Conservation (phyloP, 257 asterid species). For the Linderniella brevidens region DNA sequence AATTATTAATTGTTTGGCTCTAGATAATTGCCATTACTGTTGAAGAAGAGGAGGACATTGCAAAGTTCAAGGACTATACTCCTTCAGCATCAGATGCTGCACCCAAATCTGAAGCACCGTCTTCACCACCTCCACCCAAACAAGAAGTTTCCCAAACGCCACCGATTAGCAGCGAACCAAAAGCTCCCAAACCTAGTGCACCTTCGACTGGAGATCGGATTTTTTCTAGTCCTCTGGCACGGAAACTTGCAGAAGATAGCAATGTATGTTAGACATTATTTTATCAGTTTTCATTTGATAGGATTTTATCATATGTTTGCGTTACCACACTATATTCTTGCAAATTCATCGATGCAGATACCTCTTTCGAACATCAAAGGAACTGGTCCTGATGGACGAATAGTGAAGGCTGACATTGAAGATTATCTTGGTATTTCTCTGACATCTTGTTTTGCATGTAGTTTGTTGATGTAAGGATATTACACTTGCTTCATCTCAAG, state of each 20-base stretch:
- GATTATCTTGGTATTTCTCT: constrained; percentile 63
- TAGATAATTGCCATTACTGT: constrained; percentile 79
- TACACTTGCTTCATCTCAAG: no score
- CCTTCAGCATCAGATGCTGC: constrained; percentile 48
- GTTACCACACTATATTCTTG: no score
- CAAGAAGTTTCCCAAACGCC: constrained; percentile 38
- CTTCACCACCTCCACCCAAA: constrained; percentile 58
- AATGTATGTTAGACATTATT: constrained; percentile 23
- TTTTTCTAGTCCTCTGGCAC: constrained; percentile 90
- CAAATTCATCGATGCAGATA: constrained; percentile 31
- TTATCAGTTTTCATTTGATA: background rate
- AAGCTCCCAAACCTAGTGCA: constrained; percentile 39
- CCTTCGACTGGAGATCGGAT: constrained; percentile 52
- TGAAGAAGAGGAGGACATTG: constrained; percentile 73
- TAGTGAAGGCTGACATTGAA: constrained; percentile 92
- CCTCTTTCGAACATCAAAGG: constrained; percentile 69
- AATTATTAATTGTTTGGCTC: constrained; percentile 8
- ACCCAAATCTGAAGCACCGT: constrained; percentile 32
- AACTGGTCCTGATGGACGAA: constrained; percentile 91
- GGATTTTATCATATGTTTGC: no score
- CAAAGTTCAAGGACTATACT: constrained; percentile 63
- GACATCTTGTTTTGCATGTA: constrained; percentile 3
- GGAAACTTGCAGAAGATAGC: constrained; percentile 73
- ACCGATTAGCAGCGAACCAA: constrained; percentile 15
- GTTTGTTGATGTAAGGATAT: background rate